Evolutionary conservation across 2,329 filamentous ascomycete species (phyloP), one percentile per base, ranked within the genome.

Genomic region (Alternaria sp.): DNA sequence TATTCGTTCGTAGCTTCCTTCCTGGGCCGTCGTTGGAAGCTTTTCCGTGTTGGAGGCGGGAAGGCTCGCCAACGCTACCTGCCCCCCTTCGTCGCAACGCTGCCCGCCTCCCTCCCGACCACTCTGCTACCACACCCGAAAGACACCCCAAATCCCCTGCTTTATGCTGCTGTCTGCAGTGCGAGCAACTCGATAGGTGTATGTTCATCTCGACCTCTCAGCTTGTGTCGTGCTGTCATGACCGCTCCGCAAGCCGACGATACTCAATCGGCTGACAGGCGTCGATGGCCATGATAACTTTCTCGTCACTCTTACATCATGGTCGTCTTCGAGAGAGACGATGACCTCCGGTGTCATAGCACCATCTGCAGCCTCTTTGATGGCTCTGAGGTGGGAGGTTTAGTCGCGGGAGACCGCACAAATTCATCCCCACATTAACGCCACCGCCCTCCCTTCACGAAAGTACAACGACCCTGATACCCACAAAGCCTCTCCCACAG

Each of bases 381-480:
- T 5, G 16, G 46, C 20, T 20, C 22, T 38, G 46, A 38, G 14
- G 30, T 12, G 32, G 32, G 14, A 7, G 14, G 16, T 30, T 22
- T n/a, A 7, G 46, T 38, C 46, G 46, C 46, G 30, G 46, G 30
- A 36, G 32, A 41, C 22, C 49, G 36, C 36, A 30, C 49, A 41
- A 51, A 20, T 51, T 16, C 26, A 20, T 38, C 49, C 34, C 49
- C 49, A 39, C 26, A 22, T 28, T 26, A 18, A 12, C 34, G 18
- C 36, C 20, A 28, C 49, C 36, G 11, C 16, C 36, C 34, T 26
- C 49, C 34, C 6, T 51, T 11, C 24, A 30, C 22, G 49, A 41
- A 41, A 20, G 11, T 20, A 26, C 48, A 51, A 41, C 49, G 49
- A 41, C 49, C 36, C 11, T 51, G 48, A 54, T 26, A 48, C 11